Conservation (phyloP, 192 early-diverging fungal genomes). For the Coemansia guatemalensis region DNA sequence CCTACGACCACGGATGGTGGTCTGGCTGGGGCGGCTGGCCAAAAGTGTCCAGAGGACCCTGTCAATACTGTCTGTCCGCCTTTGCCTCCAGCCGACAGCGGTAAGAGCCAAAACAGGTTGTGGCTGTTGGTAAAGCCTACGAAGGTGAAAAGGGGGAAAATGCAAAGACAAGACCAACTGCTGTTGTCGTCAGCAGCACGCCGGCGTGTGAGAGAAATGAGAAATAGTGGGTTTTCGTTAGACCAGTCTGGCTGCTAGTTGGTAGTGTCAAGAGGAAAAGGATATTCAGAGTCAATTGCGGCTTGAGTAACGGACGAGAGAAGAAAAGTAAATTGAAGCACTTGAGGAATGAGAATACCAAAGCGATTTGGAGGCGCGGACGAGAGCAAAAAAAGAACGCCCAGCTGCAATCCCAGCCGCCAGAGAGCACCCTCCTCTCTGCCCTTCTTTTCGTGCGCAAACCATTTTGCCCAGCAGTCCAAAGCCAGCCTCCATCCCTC, state of each 20-base stretch:
- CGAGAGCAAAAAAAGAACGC: neutral
- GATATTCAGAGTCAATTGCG: neutral
- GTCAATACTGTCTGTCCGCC: neutral
- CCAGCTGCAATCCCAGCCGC: neutral
- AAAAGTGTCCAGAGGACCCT: neutral
- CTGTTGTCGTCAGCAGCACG: neutral
- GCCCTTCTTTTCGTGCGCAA: neutral
- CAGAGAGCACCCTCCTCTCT: neutral
- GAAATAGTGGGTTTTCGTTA: neutral
- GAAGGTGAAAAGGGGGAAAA: neutral
- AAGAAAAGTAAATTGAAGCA: neutral
- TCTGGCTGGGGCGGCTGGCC: neutral
- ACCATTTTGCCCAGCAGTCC: neutral
- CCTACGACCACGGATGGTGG: neutral
- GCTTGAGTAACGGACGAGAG: neutral
- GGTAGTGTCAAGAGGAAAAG: neutral
- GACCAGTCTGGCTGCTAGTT: neutral
- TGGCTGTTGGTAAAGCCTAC: neutral
- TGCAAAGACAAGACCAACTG: neutral
- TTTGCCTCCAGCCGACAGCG: neutral
- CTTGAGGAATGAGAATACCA: neutral
- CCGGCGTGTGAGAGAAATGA: neutral
- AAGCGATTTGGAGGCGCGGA: neutral
- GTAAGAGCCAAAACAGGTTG: neutral
- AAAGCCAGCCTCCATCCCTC: neutral